Evolutionary conservation across 2,329 filamentous ascomycete genomes (phyloP), one percentile per base, ranked within the genome.

Genomic region (Orbilia javanica): DNA sequence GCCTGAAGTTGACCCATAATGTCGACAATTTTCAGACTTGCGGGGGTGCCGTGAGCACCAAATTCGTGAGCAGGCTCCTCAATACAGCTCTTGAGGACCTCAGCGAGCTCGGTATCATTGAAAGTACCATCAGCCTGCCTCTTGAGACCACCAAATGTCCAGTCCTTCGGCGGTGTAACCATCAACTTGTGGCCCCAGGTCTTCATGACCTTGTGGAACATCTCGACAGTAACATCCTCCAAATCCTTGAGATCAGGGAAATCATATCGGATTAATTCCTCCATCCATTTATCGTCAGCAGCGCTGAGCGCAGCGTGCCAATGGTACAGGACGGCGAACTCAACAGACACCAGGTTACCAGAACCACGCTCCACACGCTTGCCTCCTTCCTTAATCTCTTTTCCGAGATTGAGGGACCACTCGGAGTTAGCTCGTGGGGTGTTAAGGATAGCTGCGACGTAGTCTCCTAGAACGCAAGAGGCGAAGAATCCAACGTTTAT

Each of bases 271-370:
- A 88, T 88, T 80, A 87, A 85, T 18, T 87, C 84, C 55, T 90
- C 86, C 18, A 88, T 88, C 89, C 89, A 92, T 55, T 86, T 85
- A 81, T 90, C 89, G 79, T 91, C 90, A 25, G 86, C 86, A 79
- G 87, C 85, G 5, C 88, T 90, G 60, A 91, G 87, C 48, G 87
- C 87, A 0, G 87, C 88, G 82, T 92, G 90, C 86, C 85, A 89
- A 91, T 39, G 90, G 81, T 92, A 92, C 1, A 91, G 85, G 29
- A 91, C 85, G 74, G 91, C 91, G 84, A 92, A 92, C 82, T 92
- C 90, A 2, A 89, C 89, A 48, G 88, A 90, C 52, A 91, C 89
- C 80, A 91, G 89, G 81, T 92, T 92, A 8, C 90, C 90, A 2
- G 88, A 86, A 3, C 88, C 90, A 44, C 88, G 85, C 0, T 87